Conservation (phyloP, 2,329 filamentous ascomycete species). For the Claviceps capensis region DNA sequence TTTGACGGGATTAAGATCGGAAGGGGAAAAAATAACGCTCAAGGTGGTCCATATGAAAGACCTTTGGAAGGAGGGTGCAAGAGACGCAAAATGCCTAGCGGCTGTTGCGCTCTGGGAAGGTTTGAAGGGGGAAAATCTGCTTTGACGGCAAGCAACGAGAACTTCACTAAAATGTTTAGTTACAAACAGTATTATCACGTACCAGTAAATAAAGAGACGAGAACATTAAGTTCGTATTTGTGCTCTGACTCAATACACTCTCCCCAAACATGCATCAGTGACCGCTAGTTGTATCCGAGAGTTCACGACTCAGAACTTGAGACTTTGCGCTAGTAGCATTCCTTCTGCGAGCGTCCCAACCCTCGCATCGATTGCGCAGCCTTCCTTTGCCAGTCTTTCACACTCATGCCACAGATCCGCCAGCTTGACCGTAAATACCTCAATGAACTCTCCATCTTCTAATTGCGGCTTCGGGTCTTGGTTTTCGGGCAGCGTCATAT, state of each 20-base stretch:
- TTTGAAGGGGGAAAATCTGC: conserved; percentile 31
- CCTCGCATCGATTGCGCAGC: conserved; percentile 66
- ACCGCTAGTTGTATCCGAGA: too few species aligned
- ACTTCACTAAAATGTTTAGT: too few species aligned
- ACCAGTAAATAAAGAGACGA: too few species aligned
- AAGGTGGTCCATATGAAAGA: conserved; percentile 43
- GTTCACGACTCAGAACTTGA: conserved; percentile 23
- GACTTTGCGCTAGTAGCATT: conserved; percentile 54
- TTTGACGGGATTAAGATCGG: conserved; percentile 40
- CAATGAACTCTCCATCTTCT: conserved; percentile 73
- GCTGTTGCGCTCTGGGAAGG: conserved; percentile 47
- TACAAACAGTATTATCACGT: neutral
- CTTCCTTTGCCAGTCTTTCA: conserved; percentile 51
- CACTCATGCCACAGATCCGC: conserved; percentile 51
- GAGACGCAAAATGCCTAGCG: conserved; percentile 46
- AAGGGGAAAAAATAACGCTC: conserved; percentile 49
- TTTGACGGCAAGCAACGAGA: conserved; percentile 12
- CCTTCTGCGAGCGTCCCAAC: conserved; percentile 69
- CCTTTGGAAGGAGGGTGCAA: conserved; percentile 41
- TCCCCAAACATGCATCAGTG: too few species aligned
- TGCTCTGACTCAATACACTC: neutral
- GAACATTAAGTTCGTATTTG: neutral
- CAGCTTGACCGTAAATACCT: conserved; percentile 58
- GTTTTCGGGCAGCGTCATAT: conserved; percentile 56
- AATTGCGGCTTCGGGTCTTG: conserved; percentile 54